These are phyloP conservation scores for Choanephora cucurbitarum DNA, from an alignment of 371 early-diverging fungal species.

Conservation along the genomic window DNA sequence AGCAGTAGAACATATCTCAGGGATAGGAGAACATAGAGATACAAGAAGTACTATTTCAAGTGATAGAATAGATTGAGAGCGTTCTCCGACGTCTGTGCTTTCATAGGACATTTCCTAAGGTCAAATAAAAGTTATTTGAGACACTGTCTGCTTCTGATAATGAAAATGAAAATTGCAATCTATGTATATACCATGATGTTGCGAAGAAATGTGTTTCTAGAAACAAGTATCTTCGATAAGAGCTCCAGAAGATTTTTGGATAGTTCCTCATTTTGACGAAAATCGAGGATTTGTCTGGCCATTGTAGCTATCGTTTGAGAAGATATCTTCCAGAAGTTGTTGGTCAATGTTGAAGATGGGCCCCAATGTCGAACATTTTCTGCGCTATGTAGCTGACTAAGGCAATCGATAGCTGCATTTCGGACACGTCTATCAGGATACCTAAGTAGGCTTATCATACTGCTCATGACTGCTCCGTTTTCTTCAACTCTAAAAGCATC, in stretches of 20 bases:
- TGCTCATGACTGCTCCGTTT: constrained; percentile 55
- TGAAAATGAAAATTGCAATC: not conserved
- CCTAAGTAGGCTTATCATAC: constrained; percentile 57
- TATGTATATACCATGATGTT: constrained; percentile 21
- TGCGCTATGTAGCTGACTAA: constrained; percentile 60
- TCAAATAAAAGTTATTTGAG: not conserved
- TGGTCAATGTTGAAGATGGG: constrained; percentile 46
- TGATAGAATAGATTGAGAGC: constrained; percentile 64
- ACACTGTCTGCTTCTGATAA: no score
- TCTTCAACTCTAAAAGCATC: constrained; percentile 48
- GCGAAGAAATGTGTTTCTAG: constrained; percentile 65
- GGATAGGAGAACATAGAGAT: constrained; percentile 69
- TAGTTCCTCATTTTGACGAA: constrained; percentile 50
- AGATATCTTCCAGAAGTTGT: constrained; percentile 64
- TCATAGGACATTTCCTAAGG: constrained; percentile 46
- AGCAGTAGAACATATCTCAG: constrained; percentile 65
- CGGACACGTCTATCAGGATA: constrained; percentile 61
- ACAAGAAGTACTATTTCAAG: constrained; percentile 76
- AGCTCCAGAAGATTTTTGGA: constrained; percentile 58
- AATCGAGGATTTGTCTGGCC: constrained; percentile 50
- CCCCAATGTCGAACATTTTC: constrained; percentile 60
- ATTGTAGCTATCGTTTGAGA: constrained; percentile 47
- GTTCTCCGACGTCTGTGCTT: constrained; percentile 58
- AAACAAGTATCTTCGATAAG: constrained; percentile 57
- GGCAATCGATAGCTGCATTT: constrained; percentile 60